Evolutionary conservation across 2,329 filamentous ascomycete genomes (phyloP), one percentile per base, ranked within the genome.

Genomic region (Fusarium virguliforme): DNA sequence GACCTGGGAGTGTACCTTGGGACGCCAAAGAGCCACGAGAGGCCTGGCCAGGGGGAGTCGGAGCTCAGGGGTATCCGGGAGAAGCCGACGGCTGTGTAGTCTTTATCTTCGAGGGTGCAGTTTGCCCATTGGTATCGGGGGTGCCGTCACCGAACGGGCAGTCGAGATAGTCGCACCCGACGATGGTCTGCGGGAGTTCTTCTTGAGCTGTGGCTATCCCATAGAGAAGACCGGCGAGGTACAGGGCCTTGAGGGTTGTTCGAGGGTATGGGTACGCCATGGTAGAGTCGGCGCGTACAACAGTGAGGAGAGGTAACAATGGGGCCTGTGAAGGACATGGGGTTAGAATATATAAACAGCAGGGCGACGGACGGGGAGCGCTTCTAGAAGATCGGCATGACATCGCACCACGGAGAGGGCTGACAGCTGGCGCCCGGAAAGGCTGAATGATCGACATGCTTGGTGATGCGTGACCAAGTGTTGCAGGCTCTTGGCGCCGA

Each of bases 11-110:
- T 50, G 1, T 30, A 12, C 13, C 4, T 35, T 48, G 7, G 64
- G 18, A 18, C 57, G 22, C 60, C 67, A 10, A 65, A 55, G 3
- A 60, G 32, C 64, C 67, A 70, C 1, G 64, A 64, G 10, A 67
- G 61, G 28, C 64, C 67, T 4, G 37, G 30, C 12, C 61, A 37
- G 8, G 51, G 24, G 24, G 53, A 30, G 3, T 54, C 15, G 4
- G 38, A 26, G 12, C 61, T 30, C 7, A 61, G 8, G 0, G 64
- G 61, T 18, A 70, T 40, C 26, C 60, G 57, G 1, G 67, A 64
- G 8, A 69, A 51, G 6, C 67, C 67, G 3, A 69, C 46, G 15
- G 24, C 13, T 8, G 26, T 28, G 22, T 54, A 61, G 3, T 18
- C 60, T 8, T 50, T 62, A 48, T 64, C 57, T 18, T 22, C 56